Evolutionary conservation across 23 red algal genomes (phyloP).

Genomic region (Rhodosorus marinus): DNA sequence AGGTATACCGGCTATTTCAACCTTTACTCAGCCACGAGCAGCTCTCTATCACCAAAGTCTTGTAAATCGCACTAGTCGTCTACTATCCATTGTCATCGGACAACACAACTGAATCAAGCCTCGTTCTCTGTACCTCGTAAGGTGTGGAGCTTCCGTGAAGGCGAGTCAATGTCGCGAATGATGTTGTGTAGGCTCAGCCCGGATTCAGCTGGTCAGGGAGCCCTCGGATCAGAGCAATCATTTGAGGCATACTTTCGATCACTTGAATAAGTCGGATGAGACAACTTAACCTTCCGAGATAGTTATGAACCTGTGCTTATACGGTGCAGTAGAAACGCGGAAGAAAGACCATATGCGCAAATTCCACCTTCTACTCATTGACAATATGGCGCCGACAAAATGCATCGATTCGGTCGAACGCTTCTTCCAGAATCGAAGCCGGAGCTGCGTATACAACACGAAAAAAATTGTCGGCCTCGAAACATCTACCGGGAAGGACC

Average conservation of each 20-base stretch:
- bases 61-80: no score
- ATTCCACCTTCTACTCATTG: background rate
- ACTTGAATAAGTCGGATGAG: background rate
- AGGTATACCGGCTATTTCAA: background rate
- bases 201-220: background rate
- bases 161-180: background rate
- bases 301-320: background rate
- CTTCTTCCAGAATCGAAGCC: conserved; percentile 27
- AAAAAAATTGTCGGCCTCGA: conserved; percentile 45
- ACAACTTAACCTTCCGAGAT: background rate
- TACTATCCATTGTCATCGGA: background rate
- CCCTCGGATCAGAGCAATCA: background rate
- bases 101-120: background rate
- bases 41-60: background rate
- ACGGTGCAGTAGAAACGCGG: background rate
- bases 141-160: background rate
- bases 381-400: conserved; percentile 24
- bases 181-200: background rate
- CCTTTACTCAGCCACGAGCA: no score
- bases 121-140: background rate
- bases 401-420: conserved; percentile 30
- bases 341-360: background rate
- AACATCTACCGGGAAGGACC: conserved; percentile 85
- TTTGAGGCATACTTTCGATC: background rate
- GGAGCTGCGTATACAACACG: conserved; percentile 76